Percentiles rank a stretch among this genome's conserved stretches.
phyloP scores from a whole-genome alignment of 352 stramenopile genomes.

The Blastocystis sp. region DNA sequence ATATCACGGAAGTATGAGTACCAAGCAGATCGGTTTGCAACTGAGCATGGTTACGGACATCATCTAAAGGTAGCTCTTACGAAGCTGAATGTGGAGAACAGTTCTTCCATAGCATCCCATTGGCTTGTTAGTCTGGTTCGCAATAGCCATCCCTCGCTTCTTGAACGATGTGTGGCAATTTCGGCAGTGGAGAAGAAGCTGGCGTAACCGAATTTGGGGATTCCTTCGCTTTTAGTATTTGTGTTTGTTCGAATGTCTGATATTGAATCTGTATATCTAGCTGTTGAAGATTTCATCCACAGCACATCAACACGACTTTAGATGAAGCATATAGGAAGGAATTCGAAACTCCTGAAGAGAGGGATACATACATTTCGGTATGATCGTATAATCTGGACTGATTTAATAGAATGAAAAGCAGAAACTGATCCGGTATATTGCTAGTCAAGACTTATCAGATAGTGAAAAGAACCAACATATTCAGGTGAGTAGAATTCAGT shows the following conservation, averaged over 20 bases:
- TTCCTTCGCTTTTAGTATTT: neutral
- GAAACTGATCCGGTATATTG: neutral
- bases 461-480: constrained; percentile 37
- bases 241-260: neutral
- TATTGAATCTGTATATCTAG: neutral
- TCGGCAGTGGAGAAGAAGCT: constrained; percentile 47
- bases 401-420: neutral
- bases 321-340: neutral
- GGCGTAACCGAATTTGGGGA: neutral
- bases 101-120: constrained; percentile 77
- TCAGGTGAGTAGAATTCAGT: neutral
- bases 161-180: constrained; percentile 74
- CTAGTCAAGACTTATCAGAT: neutral
- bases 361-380: neutral
- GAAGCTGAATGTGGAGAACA: constrained; percentile 77
- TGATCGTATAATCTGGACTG: neutral
- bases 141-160: constrained; percentile 72
- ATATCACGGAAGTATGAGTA: constrained; percentile 19
- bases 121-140: constrained; percentile 69
- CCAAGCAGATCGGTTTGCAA: constrained; percentile 73
- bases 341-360: constrained; percentile 4
- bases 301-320: neutral
- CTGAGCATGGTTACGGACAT: constrained; percentile 71
- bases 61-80: constrained; percentile 73
- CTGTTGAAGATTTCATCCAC: neutral